A percentile compares a stretch with the other conserved stretches of the same genome.
These are phyloP conservation scores for Didymella pinodella DNA, from an alignment of 2,329 filamentous ascomycete species.

Conservation along the genomic window DNA sequence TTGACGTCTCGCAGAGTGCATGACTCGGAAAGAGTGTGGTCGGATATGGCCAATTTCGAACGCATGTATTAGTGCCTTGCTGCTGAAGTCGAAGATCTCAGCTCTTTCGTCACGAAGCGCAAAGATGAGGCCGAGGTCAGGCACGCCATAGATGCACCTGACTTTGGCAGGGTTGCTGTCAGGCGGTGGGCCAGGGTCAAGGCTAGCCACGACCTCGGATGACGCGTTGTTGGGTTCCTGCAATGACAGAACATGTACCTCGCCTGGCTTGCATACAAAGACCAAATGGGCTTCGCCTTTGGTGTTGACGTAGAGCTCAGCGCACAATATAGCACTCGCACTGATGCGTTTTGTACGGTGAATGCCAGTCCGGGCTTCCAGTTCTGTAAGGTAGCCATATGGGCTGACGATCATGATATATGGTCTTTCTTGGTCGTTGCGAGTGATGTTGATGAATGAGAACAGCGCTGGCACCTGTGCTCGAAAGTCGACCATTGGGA, in stretches of 20 bases:
- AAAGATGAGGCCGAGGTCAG: slow-evolving; percentile 67
- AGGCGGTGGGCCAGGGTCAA: slow-evolving; percentile 47
- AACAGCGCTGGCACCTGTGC: slow-evolving; percentile 73
- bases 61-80: slow-evolving; percentile 65
- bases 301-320: slow-evolving; percentile 37
- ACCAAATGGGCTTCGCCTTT: slow-evolving; percentile 43
- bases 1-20: slow-evolving; percentile 62
- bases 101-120: slow-evolving; percentile 65
- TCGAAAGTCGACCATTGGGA: slow-evolving; percentile 60
- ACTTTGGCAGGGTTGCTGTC: slow-evolving; percentile 56
- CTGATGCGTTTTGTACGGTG: slow-evolving; percentile 42
- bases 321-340: slow-evolving; percentile 37
- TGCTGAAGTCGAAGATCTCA: slow-evolving; percentile 68
- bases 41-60: slow-evolving; percentile 68
- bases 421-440: slow-evolving; percentile 39
- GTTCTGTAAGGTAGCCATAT: slow-evolving; percentile 69
- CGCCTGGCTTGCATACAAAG: slow-evolving; percentile 45
- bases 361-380: slow-evolving; percentile 58
- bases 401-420: slow-evolving; percentile 68
- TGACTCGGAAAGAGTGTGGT: slow-evolving; percentile 66
- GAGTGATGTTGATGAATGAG: slow-evolving; percentile 50
- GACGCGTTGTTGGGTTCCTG: slow-evolving; percentile 35
- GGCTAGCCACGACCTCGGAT: slow-evolving; percentile 45
- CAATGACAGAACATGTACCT: slow-evolving; percentile 45
- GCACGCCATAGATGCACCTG: slow-evolving; percentile 66